These are phyloP conservation scores for Incumbomyces delicatus DNA, from an alignment of 2,329 filamentous ascomycete species.

Conservation along the genomic window DNA sequence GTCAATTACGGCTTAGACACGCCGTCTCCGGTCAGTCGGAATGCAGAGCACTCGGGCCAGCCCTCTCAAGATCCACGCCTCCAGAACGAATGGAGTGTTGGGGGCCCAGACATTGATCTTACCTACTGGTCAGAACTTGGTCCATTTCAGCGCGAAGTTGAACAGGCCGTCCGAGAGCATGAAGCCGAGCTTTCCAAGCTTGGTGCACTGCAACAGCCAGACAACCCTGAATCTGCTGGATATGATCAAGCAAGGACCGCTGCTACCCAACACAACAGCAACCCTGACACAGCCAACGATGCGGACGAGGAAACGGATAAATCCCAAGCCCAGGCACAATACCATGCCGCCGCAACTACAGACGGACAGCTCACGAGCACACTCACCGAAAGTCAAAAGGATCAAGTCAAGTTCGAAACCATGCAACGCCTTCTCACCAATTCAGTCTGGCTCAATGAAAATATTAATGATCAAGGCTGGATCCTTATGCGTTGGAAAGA, in stretches of 20 bases:
- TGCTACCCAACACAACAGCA: neutral
- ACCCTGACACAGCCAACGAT: neutral
- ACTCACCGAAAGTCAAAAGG: slow-evolving; percentile 1
- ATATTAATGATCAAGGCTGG: slow-evolving; percentile 32
- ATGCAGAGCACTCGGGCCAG: neutral
- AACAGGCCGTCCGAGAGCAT: slow-evolving; percentile 13
- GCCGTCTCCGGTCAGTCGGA: slow-evolving; percentile 29
- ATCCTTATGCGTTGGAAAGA: slow-evolving; percentile 46
- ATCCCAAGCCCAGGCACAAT: neutral
- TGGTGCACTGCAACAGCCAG: neutral
- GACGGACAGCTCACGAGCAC: neutral
- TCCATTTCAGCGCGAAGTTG: slow-evolving; percentile 36
- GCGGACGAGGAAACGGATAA: neutral
- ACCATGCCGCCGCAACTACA: neutral
- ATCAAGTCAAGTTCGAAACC: slow-evolving; percentile 1
- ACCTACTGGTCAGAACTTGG: slow-evolving; percentile 41
- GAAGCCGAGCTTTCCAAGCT: slow-evolving; percentile 4
- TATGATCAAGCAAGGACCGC: neutral
- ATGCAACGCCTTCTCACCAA: slow-evolving; percentile 3
- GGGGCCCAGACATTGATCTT: slow-evolving; percentile 36
- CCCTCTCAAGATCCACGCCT: neutral
- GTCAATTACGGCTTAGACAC: slow-evolving; percentile 39
- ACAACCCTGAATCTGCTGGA: neutral
- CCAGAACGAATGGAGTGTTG: slow-evolving; percentile 23
- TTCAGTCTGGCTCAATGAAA: slow-evolving; percentile 17